These are phyloP conservation scores for Ambrosia trifida DNA, from an alignment of 129 eudicot species.

Conservation along the genomic window DNA sequence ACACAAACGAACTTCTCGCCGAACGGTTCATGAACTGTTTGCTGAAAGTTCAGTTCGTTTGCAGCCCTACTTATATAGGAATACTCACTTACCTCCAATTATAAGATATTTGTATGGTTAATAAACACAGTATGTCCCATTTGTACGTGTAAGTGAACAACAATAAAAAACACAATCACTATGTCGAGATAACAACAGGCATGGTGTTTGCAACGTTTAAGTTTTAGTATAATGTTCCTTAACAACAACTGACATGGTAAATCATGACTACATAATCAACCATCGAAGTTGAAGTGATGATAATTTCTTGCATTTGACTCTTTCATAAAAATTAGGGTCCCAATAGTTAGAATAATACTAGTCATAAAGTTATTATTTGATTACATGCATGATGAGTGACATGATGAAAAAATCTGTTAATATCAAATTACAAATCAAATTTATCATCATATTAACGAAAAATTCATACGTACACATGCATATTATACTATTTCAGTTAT, in stretches of 20 bases:
- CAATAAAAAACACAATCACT: constrained; percentile 10
- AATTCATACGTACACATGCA: not conserved
- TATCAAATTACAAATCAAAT: not conserved
- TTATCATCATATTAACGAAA: not conserved
- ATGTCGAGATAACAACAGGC: constrained; percentile 1
- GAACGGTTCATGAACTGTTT: no score
- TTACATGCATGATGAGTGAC: not conserved
- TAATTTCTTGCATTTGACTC: constrained; percentile 11
- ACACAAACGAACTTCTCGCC: no score
- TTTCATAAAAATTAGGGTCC: constrained; percentile 1
- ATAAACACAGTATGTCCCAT: not conserved
- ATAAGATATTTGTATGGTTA: not conserved
- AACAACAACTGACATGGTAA: constrained; percentile 12
- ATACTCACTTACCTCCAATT: no score
- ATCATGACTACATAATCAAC: constrained; percentile 10
- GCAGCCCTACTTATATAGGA: no score
- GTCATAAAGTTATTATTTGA: constrained; percentile 14
- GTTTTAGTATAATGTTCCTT: not conserved
- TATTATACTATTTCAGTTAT: no score
- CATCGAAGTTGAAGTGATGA: constrained; percentile 6
- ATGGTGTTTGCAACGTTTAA: not conserved
- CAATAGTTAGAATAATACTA: constrained; percentile 1
- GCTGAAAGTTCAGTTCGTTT: no score
- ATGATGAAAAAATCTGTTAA: not conserved
- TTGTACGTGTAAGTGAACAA: constrained; percentile 8